Evolutionary conservation across 805 yeast species (phyloP), one percentile per base, ranked within the genome.

Genomic region (Saccharomycopsis olivae): DNA sequence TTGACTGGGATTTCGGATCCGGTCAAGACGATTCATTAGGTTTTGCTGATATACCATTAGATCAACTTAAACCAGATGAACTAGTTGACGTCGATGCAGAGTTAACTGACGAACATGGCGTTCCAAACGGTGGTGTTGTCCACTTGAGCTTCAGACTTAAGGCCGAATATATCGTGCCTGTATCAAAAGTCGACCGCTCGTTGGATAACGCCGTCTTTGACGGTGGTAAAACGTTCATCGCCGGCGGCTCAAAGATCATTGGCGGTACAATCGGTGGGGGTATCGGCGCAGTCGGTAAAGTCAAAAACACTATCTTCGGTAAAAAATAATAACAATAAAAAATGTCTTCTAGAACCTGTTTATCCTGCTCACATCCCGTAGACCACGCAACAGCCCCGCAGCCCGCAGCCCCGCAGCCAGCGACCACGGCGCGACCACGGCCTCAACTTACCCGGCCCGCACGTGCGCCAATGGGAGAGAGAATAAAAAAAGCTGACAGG

Each of bases 1-100:
- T 55, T 53, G 99, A 92, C 57, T 89, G 96, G 96, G 99, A 92
- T 60, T 74, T 89, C 48, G 95, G 95, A 49, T 77, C 85, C 34
- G 86, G 78, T 43, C 73, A 72, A 45, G 89, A 92, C 59, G 99
- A 92, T 58, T 64, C 67, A 47, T 66, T 92, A 40, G 95, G 97
- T 41, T 65, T 63, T 24, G 83, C 76, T 8, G 50, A 54, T 17
- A 55, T 87, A 41, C 68, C 72, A 9, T 61, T 89, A 42, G 57
- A 71, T 0, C 72, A 73, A 11, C 62, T 88, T 15, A 75, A 76
- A 47, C 83, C 87, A 3, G 65, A 69, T 39, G 52, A 59, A 4
- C 62, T 64, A 21, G 58, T 62, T 13, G 75, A 70, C 14, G 54
- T 70, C 42, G 74, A 68, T 35, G 59, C 78, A 32, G 73, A 73